Evolutionary conservation across 345 rosid genomes (phyloP).

Genomic region (Euphorbia pulcherrima): DNA sequence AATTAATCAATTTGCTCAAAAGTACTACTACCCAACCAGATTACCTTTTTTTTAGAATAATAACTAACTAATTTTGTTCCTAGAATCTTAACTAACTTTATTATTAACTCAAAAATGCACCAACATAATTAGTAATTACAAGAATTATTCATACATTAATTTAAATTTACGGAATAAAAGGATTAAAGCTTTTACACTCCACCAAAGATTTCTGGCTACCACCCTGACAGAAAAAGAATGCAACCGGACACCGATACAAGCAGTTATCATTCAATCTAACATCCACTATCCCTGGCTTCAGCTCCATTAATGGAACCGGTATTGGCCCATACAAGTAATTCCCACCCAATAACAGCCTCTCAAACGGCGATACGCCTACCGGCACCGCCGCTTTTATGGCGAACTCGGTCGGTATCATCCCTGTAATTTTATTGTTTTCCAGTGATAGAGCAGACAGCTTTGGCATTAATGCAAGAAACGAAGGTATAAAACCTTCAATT

Average conservation of each 20-base stretch:
- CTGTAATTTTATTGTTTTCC: constrained; percentile 39
- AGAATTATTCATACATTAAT: background rate
- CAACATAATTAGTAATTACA: too few species aligned
- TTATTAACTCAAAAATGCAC: background rate
- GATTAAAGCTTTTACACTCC: constrained; percentile 60
- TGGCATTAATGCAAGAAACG: constrained; percentile 38
- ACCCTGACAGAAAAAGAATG: constrained; percentile 72
- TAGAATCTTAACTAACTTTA: too few species aligned
- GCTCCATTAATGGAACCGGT: constrained; percentile 53
- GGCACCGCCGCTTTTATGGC: constrained; percentile 37
- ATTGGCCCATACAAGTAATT: constrained; percentile 76
- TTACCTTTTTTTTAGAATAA: too few species aligned
- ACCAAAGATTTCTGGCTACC: constrained; percentile 56
- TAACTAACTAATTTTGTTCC: too few species aligned
- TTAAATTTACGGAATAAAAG: constrained; percentile 36
- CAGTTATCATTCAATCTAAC: constrained; percentile 65
- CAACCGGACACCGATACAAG: constrained; percentile 61
- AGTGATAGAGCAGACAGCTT: constrained; percentile 40
- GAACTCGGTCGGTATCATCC: constrained; percentile 40
- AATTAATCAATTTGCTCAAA: too few species aligned
- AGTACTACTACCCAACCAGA: too few species aligned
- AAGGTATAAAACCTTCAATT: constrained; percentile 33
- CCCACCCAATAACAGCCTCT: constrained; percentile 74
- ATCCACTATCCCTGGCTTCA: constrained; percentile 55
- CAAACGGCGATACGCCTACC: constrained; percentile 45